Conservation (phyloP, 371 early-diverging fungal genomes). For the Mortierella sp. region DNA sequence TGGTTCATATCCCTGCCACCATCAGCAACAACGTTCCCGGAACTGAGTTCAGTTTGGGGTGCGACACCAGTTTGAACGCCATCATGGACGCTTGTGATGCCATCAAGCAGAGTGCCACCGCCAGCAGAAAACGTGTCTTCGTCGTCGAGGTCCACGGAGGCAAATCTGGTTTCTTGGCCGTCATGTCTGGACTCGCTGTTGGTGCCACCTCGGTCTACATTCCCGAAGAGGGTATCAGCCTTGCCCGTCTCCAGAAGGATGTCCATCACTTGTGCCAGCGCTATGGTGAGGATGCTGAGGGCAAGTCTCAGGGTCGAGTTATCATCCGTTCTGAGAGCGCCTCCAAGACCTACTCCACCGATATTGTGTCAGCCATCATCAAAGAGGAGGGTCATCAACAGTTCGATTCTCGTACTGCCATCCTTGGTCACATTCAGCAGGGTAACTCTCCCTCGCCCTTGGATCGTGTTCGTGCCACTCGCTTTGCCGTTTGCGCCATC, state of each 20-base stretch:
- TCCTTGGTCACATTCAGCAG: slow-evolving; percentile 98
- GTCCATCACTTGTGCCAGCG: slow-evolving; percentile 83
- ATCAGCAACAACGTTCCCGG: slow-evolving; percentile 99
- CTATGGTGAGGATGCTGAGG: slow-evolving; percentile 80
- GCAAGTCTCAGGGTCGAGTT: slow-evolving; percentile 59
- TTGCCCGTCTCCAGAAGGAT: slow-evolving; percentile 87
- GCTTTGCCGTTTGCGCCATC: slow-evolving; percentile 83
- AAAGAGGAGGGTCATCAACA: slow-evolving; percentile 94
- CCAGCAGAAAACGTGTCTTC: slow-evolving; percentile 95
- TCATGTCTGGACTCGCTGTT: slow-evolving; percentile 89
- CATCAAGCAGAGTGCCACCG: slow-evolving; percentile 93
- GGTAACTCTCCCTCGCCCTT: slow-evolving; percentile 97
- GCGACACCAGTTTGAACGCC: slow-evolving; percentile 98
- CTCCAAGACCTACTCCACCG: slow-evolving; percentile 90
- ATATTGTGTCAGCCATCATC: slow-evolving; percentile 90
- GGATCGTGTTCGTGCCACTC: slow-evolving; percentile 95
- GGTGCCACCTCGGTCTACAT: slow-evolving; percentile 97
- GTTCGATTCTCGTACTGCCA: slow-evolving; percentile 94
- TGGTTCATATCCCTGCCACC: slow-evolving; percentile 97
- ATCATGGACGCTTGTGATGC: slow-evolving; percentile 96
- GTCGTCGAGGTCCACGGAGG: slow-evolving; percentile 99
- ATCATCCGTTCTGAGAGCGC: slow-evolving; percentile 78
- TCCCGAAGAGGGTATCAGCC: slow-evolving; percentile 93
- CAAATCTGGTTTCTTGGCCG: slow-evolving; percentile 96
- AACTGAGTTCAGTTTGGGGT: slow-evolving; percentile 97